These are phyloP conservation scores for Bipolaris victoriae DNA, from an alignment of 2,329 filamentous ascomycete genomes.

Conservation along the genomic window DNA sequence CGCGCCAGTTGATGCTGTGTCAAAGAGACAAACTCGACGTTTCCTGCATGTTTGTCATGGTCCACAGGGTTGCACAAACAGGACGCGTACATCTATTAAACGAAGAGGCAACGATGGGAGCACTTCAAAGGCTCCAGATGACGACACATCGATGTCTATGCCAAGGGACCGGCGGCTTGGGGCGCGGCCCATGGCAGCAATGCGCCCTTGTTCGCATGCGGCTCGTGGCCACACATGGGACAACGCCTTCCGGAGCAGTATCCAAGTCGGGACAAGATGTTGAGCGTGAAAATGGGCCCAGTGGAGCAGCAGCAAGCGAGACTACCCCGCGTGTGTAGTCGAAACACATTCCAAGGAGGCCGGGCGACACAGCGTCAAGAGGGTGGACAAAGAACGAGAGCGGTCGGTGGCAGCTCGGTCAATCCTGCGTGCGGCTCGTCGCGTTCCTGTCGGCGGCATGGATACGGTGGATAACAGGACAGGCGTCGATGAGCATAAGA, in stretches of 20 bases:
- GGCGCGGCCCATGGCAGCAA: constrained; percentile 5
- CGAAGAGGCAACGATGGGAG: not conserved
- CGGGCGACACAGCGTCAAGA: constrained; percentile 11
- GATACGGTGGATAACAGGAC: constrained; percentile 17
- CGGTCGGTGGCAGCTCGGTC: constrained; percentile 8
- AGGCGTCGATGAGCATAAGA: constrained; percentile 3
- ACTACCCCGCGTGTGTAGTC: constrained; percentile 12
- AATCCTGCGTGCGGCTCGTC: constrained; percentile 9
- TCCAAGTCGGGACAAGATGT: constrained; percentile 11
- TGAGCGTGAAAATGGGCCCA: not conserved
- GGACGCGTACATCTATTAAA: not conserved
- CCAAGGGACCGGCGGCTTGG: constrained; percentile 17
- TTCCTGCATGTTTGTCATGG: not conserved
- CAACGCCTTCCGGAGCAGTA: constrained; percentile 10
- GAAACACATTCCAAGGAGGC: constrained; percentile 13
- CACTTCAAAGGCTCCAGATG: constrained; percentile 3
- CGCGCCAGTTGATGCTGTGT: not conserved
- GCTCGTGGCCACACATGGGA: constrained; percentile 8
- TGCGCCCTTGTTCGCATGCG: constrained; percentile 9
- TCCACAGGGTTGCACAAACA: not conserved
- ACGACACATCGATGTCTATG: constrained; percentile 1
- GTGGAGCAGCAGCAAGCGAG: constrained; percentile 7
- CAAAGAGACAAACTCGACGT: not conserved
- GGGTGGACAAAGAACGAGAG: constrained; percentile 16
- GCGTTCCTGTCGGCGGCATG: constrained; percentile 12